Evolutionary conservation across 2,329 filamentous ascomycete genomes (phyloP).

Genomic region (Penicillium thymicola): DNA sequence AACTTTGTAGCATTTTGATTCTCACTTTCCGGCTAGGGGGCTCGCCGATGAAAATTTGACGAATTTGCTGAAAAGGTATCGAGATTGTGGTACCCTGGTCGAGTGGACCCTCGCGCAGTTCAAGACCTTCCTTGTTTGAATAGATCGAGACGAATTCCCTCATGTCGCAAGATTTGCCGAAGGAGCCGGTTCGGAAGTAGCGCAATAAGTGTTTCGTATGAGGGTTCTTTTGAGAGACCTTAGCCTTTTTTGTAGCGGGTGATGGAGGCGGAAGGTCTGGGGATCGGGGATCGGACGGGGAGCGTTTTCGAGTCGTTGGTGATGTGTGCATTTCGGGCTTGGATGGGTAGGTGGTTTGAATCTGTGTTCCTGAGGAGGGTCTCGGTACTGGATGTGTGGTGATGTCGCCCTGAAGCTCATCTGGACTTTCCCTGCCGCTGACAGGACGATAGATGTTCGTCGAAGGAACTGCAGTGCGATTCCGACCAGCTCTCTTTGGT

Average conservation of each 20-base stretch:
- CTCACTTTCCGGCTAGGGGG: slow-evolving; percentile 29
- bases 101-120: slow-evolving; percentile 5
- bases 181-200: slow-evolving; percentile 22
- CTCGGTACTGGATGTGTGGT: slow-evolving; percentile 26
- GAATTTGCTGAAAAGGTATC: slow-evolving; percentile 25
- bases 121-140: slow-evolving; percentile 14
- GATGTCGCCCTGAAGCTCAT: slow-evolving; percentile 40
- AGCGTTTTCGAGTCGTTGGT: slow-evolving; percentile 16
- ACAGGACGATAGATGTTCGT: slow-evolving; percentile 5
- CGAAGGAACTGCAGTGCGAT: neutral
- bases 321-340: slow-evolving; percentile 2
- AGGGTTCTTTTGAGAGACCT: slow-evolving; percentile 2
- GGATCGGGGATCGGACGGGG: slow-evolving; percentile 34
- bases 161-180: slow-evolving; percentile 8
- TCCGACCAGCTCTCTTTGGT: neutral
- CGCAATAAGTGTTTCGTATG: slow-evolving; percentile 13
- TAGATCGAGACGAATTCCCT: slow-evolving; percentile 10
- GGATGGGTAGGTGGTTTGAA: neutral
- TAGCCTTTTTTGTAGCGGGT: slow-evolving; percentile 14
- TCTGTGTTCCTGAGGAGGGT: slow-evolving; percentile 4
- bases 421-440: slow-evolving; percentile 35
- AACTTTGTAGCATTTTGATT: slow-evolving; percentile 24
- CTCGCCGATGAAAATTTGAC: slow-evolving; percentile 18
- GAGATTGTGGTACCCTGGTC: neutral
- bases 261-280: slow-evolving; percentile 27